These are phyloP conservation scores for Theileria luwenshuni DNA, from an alignment of 169 alveolate genomes.

Conservation along the genomic window DNA sequence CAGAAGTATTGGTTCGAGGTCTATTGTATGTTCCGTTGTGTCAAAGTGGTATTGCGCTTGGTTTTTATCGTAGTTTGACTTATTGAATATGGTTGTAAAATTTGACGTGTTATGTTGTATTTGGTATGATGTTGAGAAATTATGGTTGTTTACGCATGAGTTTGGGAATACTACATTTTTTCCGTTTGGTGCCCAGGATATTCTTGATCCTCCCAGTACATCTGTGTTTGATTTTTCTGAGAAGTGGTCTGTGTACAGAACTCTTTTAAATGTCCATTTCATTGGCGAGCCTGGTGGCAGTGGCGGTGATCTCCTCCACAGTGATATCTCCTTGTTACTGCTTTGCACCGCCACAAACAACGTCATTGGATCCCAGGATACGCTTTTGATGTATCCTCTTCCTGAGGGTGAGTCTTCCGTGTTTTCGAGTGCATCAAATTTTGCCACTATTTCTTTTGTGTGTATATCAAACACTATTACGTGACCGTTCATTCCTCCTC, in stretches of 20 bases:
- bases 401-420: constrained; percentile 8
- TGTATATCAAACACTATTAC: constrained; percentile 68
- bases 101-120: constrained; percentile 37
- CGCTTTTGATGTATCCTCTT: constrained; percentile 65
- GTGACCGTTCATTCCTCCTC: constrained; percentile 71
- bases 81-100: neutral
- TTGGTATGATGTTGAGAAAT: constrained; percentile 57
- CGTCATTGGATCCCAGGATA: constrained; percentile 73
- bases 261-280: constrained; percentile 66
- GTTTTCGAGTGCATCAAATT: constrained; percentile 55
- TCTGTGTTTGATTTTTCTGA: constrained; percentile 48
- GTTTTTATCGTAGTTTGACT: constrained; percentile 2
- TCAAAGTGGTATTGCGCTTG: constrained; percentile 50
- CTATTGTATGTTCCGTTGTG: constrained; percentile 38
- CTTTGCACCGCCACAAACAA: constrained; percentile 63
- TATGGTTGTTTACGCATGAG: constrained; percentile 15
- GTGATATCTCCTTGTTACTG: constrained; percentile 39
- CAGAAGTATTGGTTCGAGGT: constrained; percentile 46
- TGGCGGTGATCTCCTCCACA: constrained; percentile 68
- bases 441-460: constrained; percentile 67
- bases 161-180: constrained; percentile 65
- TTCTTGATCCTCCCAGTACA: constrained; percentile 66
- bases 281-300: constrained; percentile 49
- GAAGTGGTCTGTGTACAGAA: constrained; percentile 19
- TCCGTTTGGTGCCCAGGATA: constrained; percentile 71